These are phyloP conservation scores for Globisporangium alternatum DNA, from an alignment of 352 stramenopile genomes.

Conservation along the genomic window DNA sequence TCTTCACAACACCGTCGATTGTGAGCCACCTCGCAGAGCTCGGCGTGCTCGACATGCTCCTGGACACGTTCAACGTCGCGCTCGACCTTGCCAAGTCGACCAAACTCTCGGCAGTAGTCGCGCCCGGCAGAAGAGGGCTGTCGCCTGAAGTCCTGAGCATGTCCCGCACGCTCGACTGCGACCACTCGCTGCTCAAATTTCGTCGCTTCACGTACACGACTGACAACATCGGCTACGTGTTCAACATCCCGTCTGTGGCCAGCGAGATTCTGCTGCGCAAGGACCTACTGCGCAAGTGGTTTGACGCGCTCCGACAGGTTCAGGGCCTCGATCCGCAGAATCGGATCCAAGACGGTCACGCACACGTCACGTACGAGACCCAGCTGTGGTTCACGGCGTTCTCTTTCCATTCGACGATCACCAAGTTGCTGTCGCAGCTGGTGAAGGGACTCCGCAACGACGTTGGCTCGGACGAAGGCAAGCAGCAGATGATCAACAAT, in stretches of 20 bases:
- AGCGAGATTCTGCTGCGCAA: constrained; percentile 50
- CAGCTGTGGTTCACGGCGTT: constrained; percentile 93
- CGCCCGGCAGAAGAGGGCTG: constrained; percentile 20
- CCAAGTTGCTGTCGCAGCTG: constrained; percentile 56
- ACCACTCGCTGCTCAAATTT: constrained; percentile 90
- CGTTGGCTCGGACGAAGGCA: constrained; percentile 33
- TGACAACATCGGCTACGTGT: constrained; percentile 94
- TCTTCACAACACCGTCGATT: constrained; percentile 92
- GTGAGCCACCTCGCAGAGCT: constrained; percentile 60
- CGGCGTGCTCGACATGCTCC: constrained; percentile 68
- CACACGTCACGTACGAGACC: constrained; percentile 95
- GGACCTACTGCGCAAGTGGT: constrained; percentile 68
- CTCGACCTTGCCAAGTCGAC: constrained; percentile 65
- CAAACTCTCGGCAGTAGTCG: constrained; percentile 25
- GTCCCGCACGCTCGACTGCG: constrained; percentile 81
- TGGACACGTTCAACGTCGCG: constrained; percentile 75
- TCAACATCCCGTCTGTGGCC: constrained; percentile 86
- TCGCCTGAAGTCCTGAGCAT: constrained; percentile 21
- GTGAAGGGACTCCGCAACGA: constrained; percentile 64
- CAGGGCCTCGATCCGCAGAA: constrained; percentile 79
- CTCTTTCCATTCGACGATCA: constrained; percentile 80
- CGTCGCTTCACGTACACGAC: constrained; percentile 91
- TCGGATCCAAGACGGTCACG: constrained; percentile 68
- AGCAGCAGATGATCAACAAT: constrained; percentile 64
- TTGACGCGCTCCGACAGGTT: constrained; percentile 64